Percentiles rank a stretch among this genome's conserved stretches.
phyloP scores from a whole-genome alignment of 2,329 filamentous ascomycete genomes.

The Pseudogymnoascus sp. region DNA sequence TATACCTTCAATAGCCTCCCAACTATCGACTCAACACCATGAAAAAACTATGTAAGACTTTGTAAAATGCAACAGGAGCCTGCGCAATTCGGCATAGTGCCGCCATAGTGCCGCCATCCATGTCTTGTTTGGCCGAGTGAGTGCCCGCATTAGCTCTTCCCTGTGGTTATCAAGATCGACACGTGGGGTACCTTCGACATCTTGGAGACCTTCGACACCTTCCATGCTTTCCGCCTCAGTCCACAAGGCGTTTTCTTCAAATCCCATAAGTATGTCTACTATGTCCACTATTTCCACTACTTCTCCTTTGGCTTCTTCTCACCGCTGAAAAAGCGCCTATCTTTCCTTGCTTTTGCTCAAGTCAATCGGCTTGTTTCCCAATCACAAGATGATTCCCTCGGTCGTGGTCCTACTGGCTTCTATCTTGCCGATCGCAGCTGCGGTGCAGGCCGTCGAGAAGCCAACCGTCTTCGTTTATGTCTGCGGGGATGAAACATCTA shows the following conservation, averaged over 20 bases:
- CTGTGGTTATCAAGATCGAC: conserved; percentile 6
- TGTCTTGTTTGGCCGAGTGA: neutral
- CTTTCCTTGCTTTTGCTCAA: neutral
- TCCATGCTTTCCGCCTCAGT: neutral
- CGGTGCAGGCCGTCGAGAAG: conserved; percentile 1
- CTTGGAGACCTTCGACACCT: neutral
- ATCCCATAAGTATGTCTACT: neutral
- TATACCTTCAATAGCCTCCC: neutral
- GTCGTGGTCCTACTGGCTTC: neutral
- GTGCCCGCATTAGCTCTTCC: conserved; percentile 2
- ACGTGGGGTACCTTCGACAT: neutral
- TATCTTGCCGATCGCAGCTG: neutral
- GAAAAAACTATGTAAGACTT: neutral
- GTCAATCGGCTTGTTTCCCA: neutral
- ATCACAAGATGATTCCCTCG: conserved; percentile 1
- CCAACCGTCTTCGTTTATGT: conserved; percentile 3
- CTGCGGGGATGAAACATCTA: conserved; percentile 4
- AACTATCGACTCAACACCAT: neutral
- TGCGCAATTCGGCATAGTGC: neutral
- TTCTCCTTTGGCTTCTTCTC: conserved; percentile 1
- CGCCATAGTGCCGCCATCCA: neutral
- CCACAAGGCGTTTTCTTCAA: neutral
- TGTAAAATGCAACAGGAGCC: neutral
- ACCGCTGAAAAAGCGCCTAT: conserved; percentile 1
- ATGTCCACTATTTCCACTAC: neutral